These are phyloP conservation scores for Kurtzmaniella quercitrusa DNA, from an alignment of 1,139 yeast genomes.

Conservation along the genomic window DNA sequence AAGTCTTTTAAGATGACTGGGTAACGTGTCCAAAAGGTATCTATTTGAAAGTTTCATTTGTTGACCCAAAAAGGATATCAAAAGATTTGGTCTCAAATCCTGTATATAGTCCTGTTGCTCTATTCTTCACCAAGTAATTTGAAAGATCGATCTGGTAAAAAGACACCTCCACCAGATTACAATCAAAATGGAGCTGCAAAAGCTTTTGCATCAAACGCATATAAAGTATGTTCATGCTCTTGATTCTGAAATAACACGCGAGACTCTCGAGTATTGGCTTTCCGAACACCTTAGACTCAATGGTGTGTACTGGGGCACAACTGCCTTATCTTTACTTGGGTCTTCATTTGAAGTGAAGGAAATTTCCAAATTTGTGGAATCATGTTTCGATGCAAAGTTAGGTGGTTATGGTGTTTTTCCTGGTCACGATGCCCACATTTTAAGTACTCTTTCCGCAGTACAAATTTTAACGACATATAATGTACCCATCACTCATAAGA, in stretches of 20 bases:
- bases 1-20: background rate
- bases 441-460: constrained; percentile 81
- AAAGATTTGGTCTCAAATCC: background rate
- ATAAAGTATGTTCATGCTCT: constrained; percentile 33
- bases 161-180: background rate
- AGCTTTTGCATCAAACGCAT: constrained; percentile 23
- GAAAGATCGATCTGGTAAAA: no score
- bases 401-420: constrained; percentile 96
- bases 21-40: background rate
- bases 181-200: background rate
- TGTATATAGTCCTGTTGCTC: background rate
- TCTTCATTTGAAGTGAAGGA: constrained; percentile 57
- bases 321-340: constrained; percentile 64
- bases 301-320: constrained; percentile 94
- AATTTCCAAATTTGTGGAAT: constrained; percentile 61
- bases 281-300: constrained; percentile 86
- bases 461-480: constrained; percentile 73
- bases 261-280: constrained; percentile 73
- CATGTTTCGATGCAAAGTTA: constrained; percentile 54
- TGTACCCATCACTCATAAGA: constrained; percentile 15
- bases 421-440: constrained; percentile 83
- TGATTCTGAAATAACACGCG: constrained; percentile 28
- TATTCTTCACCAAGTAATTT: no score
- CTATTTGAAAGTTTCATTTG: no score
- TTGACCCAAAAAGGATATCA: background rate